These are phyloP conservation scores for Medicago ruthenica DNA, from an alignment of 306 rosid genomes.

Conservation along the genomic window DNA sequence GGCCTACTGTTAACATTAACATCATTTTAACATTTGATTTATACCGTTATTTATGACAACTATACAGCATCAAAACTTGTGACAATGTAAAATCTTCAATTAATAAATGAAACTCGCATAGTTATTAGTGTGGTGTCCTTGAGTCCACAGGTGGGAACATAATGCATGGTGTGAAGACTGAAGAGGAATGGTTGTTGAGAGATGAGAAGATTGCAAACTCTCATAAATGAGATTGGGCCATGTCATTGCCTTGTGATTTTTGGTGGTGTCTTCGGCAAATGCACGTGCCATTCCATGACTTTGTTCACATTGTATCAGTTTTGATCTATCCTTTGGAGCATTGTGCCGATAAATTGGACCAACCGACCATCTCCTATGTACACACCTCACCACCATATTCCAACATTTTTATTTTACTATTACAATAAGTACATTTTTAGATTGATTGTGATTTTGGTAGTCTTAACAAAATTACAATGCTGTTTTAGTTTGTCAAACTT, in stretches of 20 bases:
- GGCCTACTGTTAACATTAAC: too few relatives aligned
- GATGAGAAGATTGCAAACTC: background rate
- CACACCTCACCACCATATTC: background rate
- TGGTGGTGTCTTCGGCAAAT: conserved; percentile 6
- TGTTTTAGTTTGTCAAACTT: too few relatives aligned
- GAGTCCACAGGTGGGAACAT: conserved; percentile 43
- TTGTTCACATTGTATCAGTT: conserved; percentile 8
- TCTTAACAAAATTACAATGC: too few relatives aligned
- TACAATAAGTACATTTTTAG: background rate
- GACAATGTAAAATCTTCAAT: too few relatives aligned
- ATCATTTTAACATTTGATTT: background rate
- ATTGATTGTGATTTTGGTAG: too few relatives aligned
- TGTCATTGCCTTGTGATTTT: conserved; percentile 34
- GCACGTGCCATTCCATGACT: conserved; percentile 51
- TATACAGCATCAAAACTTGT: too few relatives aligned
- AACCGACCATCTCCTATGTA: conserved; percentile 46
- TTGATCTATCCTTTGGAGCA: conserved; percentile 40
- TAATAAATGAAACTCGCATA: background rate
- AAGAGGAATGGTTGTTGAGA: background rate
- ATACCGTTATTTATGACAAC: background rate
- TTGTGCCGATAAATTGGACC: conserved; percentile 62
- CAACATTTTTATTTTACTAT: background rate
- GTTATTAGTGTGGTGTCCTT: background rate
- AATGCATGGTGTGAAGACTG: background rate
- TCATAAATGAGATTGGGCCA: conserved; percentile 26